Evolutionary conservation across 176 grass and related monocot genomes (phyloP).

Genomic region (Oryza meridionalis): DNA sequence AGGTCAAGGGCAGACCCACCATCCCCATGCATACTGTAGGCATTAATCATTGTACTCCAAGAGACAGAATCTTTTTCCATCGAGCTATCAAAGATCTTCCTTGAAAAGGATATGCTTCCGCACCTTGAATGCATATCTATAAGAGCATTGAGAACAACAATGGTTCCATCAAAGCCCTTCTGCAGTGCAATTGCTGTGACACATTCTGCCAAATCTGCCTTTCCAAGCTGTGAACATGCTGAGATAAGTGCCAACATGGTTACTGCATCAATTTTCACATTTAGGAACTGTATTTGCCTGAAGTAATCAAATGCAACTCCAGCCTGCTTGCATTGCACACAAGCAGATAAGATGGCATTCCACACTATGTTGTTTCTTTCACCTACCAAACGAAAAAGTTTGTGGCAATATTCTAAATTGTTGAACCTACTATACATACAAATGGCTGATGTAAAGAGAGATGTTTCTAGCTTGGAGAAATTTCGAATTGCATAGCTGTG

Average conservation of each 20-base stretch:
- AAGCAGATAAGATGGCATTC: conserved; percentile 66
- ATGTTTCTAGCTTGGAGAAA: conserved; percentile 45
- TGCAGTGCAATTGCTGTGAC: conserved; percentile 44
- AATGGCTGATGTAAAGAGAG: conserved; percentile 57
- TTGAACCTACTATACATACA: conserved; percentile 70
- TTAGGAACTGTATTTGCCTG: conserved; percentile 46
- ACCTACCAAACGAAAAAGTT: conserved; percentile 53
- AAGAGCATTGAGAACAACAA: conserved; percentile 57
- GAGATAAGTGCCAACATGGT: conserved; percentile 64
- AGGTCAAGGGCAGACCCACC: conserved; percentile 55
- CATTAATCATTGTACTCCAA: conserved; percentile 79
- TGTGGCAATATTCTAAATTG: conserved; percentile 52
- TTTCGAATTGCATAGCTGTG: conserved; percentile 66
- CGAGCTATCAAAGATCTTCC: conserved; percentile 55
- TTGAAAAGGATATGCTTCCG: conserved; percentile 57
- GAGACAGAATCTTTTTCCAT: conserved; percentile 59
- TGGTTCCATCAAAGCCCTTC: conserved; percentile 43
- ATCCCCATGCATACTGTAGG: conserved; percentile 66
- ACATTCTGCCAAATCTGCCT: conserved; percentile 50
- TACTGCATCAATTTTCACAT: conserved; percentile 51
- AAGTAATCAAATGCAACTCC: conserved; percentile 51
- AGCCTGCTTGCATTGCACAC: conserved; percentile 60
- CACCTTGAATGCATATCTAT: conserved; percentile 65
- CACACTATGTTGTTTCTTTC: conserved; percentile 58
- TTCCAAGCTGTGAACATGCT: conserved; percentile 60